Base-by-base conservation (phyloP, 2,329 filamentous ascomycete genomes). In the Dothidotthia symphoricarpi region DNA sequence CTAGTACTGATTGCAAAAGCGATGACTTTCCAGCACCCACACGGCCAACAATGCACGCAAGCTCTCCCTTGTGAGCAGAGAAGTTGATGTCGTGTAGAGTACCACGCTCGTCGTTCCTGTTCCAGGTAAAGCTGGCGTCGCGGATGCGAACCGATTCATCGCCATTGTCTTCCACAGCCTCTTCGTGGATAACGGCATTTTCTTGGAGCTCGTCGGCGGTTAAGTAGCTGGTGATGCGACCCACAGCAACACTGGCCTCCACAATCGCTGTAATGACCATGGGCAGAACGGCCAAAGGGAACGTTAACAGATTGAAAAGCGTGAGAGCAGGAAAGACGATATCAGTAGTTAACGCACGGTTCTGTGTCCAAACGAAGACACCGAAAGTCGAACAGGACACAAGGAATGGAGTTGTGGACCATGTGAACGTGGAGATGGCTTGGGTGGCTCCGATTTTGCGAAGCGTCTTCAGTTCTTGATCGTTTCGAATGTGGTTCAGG, bases 201-300 rank as follows among this genome's bases (percentile, higher is more conserved):
- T 78, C 68, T 64, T 98, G 93, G 22, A 98, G 74, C 66, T 98
- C 93, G 57, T 97, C 91, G 1, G 93, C 87, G 0, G 75, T 80
- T 43, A 98, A 81, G 67, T 88, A 98, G 25, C 82, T 78, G 0
- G 89, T 93, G 50, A 98, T 74, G 58, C 93, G 86, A 17, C 80
- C 81, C 15, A 94, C 88, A 16, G 93, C 93, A 38, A 98, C 93
- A n/a, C 82, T 87, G 9, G 93, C 90, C 67, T 98, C 93, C 22
- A 98, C 89, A 47, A 98, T 88, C 6, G 91, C 85, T 1, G 90
- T 95, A 53, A 98, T 97, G 25, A 98, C 90, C 90, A 98, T 97
- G 6, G 93, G 93, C 19, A 98, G 74, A 25, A 98, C 84, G 2
- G 93, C 86, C 36, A 98, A 79, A 1, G 93, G 94, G 70, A 98